Evolutionary conservation across 805 yeast genomes (phyloP).

Genomic region (Vanderwaltozyma polyspora): DNA sequence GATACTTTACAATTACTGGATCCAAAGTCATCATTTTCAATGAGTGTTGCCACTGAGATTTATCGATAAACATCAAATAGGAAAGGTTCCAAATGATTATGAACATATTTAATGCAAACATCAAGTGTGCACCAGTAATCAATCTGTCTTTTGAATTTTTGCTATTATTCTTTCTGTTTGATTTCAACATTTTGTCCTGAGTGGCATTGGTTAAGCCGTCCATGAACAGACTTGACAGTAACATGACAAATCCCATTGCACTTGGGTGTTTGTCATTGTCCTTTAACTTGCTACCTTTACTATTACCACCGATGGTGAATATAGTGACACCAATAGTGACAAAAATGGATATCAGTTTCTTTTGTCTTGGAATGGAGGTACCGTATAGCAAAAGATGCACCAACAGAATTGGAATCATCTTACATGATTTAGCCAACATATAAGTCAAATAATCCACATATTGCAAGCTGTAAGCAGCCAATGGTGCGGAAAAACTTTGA

Average conservation of each 20-base stretch:
- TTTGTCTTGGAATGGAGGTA: constrained; percentile 59
- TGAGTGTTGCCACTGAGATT: constrained; percentile 25
- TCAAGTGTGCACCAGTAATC: constrained; percentile 77
- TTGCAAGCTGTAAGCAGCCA: constrained; percentile 65
- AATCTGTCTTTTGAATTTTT: constrained; percentile 12
- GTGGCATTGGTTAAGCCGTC: constrained; percentile 93
- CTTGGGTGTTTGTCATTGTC: not conserved
- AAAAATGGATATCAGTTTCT: constrained; percentile 63
- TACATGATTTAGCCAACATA: constrained; percentile 84
- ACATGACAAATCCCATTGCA: constrained; percentile 47
- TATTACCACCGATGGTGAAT: constrained; percentile 43
- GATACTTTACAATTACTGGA: constrained; percentile 47
- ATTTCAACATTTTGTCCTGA: constrained; percentile 71
- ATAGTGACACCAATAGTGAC: constrained; percentile 76
- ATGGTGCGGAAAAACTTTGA: constrained; percentile 72
- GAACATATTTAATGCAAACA: constrained; percentile 55
- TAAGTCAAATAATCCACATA: constrained; percentile 82
- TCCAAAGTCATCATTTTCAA: constrained; percentile 26
- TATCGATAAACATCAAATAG: constrained; percentile 31
- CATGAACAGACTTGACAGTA: constrained; percentile 53
- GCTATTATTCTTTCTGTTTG: constrained; percentile 1
- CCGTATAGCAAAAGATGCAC: constrained; percentile 66
- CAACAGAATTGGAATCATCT: constrained; percentile 86
- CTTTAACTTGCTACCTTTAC: not conserved
- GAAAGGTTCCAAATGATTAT: constrained; percentile 36